Conservation (phyloP, 1,284 basidiomycete genomes). For the Earliella scabrosa region DNA sequence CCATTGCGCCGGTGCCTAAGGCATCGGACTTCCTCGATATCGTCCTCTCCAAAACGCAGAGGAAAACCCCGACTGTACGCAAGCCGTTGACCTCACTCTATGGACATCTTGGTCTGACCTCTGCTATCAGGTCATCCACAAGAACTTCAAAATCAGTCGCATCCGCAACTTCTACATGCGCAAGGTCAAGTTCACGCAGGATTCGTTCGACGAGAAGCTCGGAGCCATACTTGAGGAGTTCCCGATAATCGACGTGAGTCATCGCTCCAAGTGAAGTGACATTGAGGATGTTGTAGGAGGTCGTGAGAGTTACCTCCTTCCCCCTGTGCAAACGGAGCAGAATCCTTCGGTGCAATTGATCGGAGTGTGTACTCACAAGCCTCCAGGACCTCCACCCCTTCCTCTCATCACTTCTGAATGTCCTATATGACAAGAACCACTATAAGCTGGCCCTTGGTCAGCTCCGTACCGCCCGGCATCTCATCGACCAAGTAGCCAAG, state of each 20-base stretch:
- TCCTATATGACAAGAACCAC: slow-evolving; percentile 98
- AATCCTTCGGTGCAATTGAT: too few relatives aligned
- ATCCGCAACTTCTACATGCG: slow-evolving; percentile 98
- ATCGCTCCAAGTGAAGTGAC: too few relatives aligned
- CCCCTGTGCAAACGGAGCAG: too few relatives aligned
- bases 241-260: slow-evolving; percentile 90
- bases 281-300: too few relatives aligned
- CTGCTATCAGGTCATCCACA: slow-evolving; percentile 82
- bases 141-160: slow-evolving; percentile 98
- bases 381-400: slow-evolving; percentile 92
- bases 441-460: slow-evolving; percentile 98
- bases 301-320: too few relatives aligned
- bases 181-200: slow-evolving; percentile 99
- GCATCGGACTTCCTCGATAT: slow-evolving; percentile 96
- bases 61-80: slow-evolving; percentile 94
- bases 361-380: not conserved
- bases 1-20: slow-evolving; percentile 96
- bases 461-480: slow-evolving; percentile 89
- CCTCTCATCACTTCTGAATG: slow-evolving; percentile 91
- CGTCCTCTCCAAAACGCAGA: slow-evolving; percentile 90
- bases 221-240: slow-evolving; percentile 94
- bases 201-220: slow-evolving; percentile 97
- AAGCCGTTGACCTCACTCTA: not conserved
- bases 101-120: not conserved
- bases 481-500: slow-evolving; percentile 95